Evolutionary conservation across 176 grass and related monocot species (phyloP).

Genomic region (Thinopyrum elongatum): DNA sequence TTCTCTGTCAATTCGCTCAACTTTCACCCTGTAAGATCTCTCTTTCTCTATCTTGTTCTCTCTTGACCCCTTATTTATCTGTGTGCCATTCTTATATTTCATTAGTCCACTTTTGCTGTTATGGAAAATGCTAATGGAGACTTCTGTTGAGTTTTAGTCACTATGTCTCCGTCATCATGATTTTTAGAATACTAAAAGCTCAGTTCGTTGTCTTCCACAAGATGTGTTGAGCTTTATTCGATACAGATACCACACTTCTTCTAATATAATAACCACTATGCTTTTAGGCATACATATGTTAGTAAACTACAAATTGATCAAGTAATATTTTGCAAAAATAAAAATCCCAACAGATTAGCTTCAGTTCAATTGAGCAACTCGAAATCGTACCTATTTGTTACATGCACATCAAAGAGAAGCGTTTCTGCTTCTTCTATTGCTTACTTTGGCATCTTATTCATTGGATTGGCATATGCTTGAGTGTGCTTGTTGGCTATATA

Average conservation of each 20-base stretch:
- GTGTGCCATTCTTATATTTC: background rate
- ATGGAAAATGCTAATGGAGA: background rate
- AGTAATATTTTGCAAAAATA: background rate
- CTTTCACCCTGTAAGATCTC: conserved; percentile 89
- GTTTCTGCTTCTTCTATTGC: background rate
- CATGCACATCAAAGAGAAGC: background rate
- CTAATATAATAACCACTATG: background rate
- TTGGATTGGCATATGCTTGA: conserved; percentile 4
- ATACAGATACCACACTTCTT: background rate
- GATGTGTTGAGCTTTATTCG: background rate
- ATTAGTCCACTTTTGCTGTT: background rate
- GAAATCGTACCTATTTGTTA: background rate
- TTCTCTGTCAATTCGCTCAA: conserved; percentile 95
- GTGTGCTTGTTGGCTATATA: conserved; percentile 5
- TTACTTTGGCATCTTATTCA: conserved; percentile 4
- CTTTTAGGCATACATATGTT: background rate
- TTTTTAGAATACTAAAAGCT: background rate
- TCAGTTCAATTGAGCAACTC: background rate
- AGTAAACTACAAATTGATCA: background rate
- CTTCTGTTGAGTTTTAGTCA: conserved; percentile 8
- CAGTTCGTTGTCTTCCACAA: background rate
- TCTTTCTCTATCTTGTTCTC: background rate
- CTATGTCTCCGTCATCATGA: conserved; percentile 17
- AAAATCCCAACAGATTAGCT: background rate
- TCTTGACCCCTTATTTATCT: background rate